phyloP scores from a whole-genome alignment of 169 alveolate genomes.

The Amoebophrya sp. region DNA sequence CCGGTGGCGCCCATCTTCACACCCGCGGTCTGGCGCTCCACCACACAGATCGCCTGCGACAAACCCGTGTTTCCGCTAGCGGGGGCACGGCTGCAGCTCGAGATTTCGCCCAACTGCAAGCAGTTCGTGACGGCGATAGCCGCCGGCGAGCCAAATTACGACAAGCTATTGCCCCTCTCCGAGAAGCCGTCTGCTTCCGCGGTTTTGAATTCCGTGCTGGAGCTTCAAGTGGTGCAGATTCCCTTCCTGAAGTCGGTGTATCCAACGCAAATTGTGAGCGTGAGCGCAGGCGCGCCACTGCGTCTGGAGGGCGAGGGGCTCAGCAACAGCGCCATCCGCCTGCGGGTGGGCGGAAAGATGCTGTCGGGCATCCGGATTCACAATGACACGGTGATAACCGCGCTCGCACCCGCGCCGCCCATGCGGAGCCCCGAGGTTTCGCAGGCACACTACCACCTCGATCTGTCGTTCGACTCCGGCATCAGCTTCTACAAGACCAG shows the following conservation, averaged over 20 bases:
- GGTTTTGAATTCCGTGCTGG: background rate
- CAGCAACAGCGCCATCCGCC: background rate
- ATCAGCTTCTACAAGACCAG: background rate
- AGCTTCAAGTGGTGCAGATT: background rate
- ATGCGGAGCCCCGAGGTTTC: background rate
- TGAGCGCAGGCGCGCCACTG: background rate
- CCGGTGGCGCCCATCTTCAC: background rate
- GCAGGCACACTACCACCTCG: background rate
- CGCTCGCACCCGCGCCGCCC: background rate
- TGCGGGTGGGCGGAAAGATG: background rate
- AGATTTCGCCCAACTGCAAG: background rate
- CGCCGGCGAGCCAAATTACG: background rate
- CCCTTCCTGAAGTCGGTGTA: background rate
- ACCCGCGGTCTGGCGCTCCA: background rate
- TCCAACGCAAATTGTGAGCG: background rate
- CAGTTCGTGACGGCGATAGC: background rate
- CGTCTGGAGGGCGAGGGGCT: background rate
- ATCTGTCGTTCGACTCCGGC: background rate
- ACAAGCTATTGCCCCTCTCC: background rate
- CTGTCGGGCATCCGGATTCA: background rate
- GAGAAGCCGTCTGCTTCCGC: background rate
- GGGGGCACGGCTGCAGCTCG: background rate
- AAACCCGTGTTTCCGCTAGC: background rate
- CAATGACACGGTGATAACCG: background rate
- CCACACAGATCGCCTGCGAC: background rate